A percentile compares a stretch with the other conserved stretches of the same genome.
Evolutionary conservation across 352 stramenopile species (phyloP).

Genomic region (Phytopythium cucurbitacearum): DNA sequence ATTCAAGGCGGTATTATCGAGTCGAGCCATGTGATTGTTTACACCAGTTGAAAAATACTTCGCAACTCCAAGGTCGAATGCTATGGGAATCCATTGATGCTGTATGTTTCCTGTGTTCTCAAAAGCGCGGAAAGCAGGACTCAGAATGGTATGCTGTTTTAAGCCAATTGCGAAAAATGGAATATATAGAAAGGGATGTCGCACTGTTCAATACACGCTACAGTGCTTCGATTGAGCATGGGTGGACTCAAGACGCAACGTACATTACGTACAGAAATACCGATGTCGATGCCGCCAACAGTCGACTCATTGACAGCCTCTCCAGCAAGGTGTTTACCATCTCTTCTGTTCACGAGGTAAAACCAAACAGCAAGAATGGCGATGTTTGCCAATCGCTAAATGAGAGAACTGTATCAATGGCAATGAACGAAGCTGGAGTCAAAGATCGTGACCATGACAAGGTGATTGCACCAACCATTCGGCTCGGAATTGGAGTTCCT

Average conservation of each 20-base stretch:
- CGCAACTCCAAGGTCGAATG: neutral
- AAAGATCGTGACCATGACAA: neutral
- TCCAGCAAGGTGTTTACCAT: too few species aligned
- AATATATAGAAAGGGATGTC: neutral
- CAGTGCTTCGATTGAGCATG: neutral
- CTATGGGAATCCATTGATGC: neutral
- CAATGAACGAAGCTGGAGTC: neutral
- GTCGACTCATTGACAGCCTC: neutral
- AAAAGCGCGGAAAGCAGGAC: neutral
- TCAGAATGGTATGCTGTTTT: neutral
- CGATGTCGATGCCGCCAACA: neutral
- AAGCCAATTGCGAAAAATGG: neutral
- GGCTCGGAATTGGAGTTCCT: neutral
- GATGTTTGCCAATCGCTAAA: too few species aligned
- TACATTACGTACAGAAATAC: neutral
- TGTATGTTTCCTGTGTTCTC: neutral
- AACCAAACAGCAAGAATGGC: neutral
- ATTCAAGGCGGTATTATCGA: constrained; percentile 4
- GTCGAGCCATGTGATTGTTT: neutral
- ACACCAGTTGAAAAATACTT: neutral
- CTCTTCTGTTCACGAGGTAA: neutral
- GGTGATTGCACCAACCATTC: neutral
- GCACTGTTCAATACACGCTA: neutral
- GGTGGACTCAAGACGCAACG: neutral
- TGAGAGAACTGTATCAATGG: too few species aligned